These are phyloP conservation scores for Xerocomellus intermedius DNA, from an alignment of 768 basidiomycete species.

Conservation along the genomic window DNA sequence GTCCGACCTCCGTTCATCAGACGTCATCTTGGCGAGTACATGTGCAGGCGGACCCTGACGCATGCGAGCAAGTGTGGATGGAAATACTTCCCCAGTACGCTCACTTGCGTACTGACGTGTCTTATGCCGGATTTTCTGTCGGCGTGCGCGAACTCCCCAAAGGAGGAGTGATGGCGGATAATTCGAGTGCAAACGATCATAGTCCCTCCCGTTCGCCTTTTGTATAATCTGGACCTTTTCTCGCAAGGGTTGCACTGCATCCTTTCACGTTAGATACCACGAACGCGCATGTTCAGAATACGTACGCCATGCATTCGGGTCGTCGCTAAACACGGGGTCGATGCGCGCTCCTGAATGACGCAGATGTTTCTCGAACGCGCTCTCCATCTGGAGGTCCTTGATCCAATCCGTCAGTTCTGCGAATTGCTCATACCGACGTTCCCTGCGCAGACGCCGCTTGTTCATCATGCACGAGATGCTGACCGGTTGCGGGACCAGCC, in stretches of 20 bases:
- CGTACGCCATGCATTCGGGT: conserved; percentile 21
- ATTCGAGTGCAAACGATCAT: conserved; percentile 40
- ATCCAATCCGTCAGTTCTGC: conserved; percentile 33
- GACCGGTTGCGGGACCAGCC: conserved; percentile 75
- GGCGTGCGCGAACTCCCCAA: conserved; percentile 53
- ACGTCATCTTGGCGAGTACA: conserved; percentile 51
- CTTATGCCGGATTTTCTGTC: conserved; percentile 61
- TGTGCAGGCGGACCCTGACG: conserved; percentile 64
- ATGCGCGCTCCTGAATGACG: background rate
- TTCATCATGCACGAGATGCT: conserved; percentile 71
- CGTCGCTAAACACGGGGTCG: conserved; percentile 28
- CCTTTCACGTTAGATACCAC: conserved; percentile 1
- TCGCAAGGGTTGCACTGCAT: conserved; percentile 38
- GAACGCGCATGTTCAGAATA: background rate
- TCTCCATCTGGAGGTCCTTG: conserved; percentile 38
- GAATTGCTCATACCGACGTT: conserved; percentile 41
- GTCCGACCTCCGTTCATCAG: conserved; percentile 38
- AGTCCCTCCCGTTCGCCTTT: conserved; percentile 39
- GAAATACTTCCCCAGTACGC: conserved; percentile 58
- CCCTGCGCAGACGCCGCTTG: conserved; percentile 43
- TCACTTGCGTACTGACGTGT: conserved; percentile 61
- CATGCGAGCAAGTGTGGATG: conserved; percentile 45
- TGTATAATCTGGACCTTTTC: conserved; percentile 32
- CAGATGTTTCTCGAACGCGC: background rate
- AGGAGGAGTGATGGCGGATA: conserved; percentile 50